Conservation (phyloP, 2,329 filamentous ascomycete species). For the Hymenoscyphus linearis region DNA sequence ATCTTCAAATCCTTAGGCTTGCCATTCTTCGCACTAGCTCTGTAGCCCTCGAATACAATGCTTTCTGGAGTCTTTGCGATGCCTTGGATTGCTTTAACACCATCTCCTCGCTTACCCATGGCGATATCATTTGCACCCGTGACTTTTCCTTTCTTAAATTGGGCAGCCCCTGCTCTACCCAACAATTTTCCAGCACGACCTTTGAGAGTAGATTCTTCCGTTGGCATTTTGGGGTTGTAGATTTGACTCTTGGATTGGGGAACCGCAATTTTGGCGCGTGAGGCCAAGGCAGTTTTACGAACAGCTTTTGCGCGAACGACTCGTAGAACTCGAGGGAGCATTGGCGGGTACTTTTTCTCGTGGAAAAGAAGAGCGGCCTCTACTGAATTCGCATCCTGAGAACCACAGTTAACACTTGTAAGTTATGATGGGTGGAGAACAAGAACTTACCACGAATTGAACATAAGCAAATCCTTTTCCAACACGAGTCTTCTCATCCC, state of each 20-base stretch:
- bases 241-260: conserved; percentile 25
- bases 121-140: conserved; percentile 27
- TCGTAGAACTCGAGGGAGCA: conserved; percentile 83
- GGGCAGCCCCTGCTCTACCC: conserved; percentile 59
- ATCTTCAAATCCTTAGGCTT: conserved; percentile 58
- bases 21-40: conserved; percentile 62
- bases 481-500: conserved; percentile 84
- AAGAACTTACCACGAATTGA: conserved; percentile 66
- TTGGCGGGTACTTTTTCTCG: conserved; percentile 87
- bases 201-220: conserved; percentile 63
- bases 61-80: conserved; percentile 56
- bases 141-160: conserved; percentile 28
- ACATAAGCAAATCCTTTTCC: conserved; percentile 98
- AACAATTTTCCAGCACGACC: conserved; percentile 72
- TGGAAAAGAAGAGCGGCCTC: conserved; percentile 86
- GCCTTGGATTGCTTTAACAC: conserved; percentile 22
- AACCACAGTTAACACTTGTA: conserved; percentile 17
- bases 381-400: conserved; percentile 73
- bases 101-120: conserved; percentile 21
- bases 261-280: conserved; percentile 31
- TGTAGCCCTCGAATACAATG: conserved; percentile 76
- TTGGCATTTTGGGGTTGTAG: conserved; percentile 66
- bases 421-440: conserved; percentile 3
- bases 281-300: conserved; percentile 34
- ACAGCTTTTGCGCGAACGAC: conserved; percentile 65